Evolutionary conservation across 2,329 filamentous ascomycete genomes (phyloP), one percentile per base, ranked within the genome.

Genomic region (Lasiodiplodia sp.): DNA sequence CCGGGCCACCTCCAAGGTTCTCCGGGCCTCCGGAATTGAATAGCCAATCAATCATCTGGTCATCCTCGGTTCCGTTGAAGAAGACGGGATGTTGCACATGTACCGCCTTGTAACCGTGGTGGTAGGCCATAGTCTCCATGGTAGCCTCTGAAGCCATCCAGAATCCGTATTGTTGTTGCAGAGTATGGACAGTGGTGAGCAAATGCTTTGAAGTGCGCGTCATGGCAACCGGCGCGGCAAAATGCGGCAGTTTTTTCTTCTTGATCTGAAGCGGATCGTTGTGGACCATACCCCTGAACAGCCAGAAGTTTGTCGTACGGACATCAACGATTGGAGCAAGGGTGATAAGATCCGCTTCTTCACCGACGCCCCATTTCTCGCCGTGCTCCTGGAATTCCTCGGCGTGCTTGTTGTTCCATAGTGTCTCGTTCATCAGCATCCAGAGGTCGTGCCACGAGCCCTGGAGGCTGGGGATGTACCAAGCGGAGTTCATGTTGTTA

Each of bases 141-240:
- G 93, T 97, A 94, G 97, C 97, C 80, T 98, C 95, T 0, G 94
- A 92, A 78, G 97, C 97, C 83, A 96, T 96, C 72, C 92, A 92
- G 79, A 96, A 92, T 73, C 94, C 94, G 76, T 91, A 90, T 74
- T 92, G 87, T 31, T 94, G 97, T 83, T 97, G 94, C 10, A 68
- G 52, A 66, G 89, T 88, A 83, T 98, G 95, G 95, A 98, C 97
- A 18, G 90, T 91, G 70, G 89, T 83, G n/a, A 98, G 86, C 57
- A 97, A 88, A 56, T 89, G 89, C 58, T 90, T 90, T 11, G 92
- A 96, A 81, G 98, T 91, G 64, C 95, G 89, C 0, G 91, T 91
- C 0, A 94, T 91, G 0, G 94, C 95, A n/a, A 81, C 78, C 0
- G 83, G 82, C 66, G 87, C 84, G 28, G 83, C 82, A 73, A 87